These are phyloP conservation scores for Calamus simplicifolius DNA, from an alignment of 176 grass and related monocot genomes.

Conservation along the genomic window DNA sequence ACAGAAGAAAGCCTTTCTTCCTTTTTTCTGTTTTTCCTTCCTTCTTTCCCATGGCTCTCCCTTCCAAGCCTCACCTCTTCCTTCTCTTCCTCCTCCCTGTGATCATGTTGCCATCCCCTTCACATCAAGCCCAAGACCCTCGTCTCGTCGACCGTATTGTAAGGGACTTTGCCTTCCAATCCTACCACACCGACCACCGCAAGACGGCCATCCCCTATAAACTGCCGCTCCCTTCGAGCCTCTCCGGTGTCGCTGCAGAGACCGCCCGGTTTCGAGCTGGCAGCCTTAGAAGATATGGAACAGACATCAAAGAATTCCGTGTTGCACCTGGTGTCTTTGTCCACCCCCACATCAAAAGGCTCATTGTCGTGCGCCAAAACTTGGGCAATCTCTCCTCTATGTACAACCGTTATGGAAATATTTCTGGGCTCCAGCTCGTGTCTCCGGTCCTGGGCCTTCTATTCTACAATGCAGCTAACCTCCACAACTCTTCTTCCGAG, in stretches of 20 bases:
- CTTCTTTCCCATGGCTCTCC: slow-evolving; percentile 2
- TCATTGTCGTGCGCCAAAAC: slow-evolving; percentile 63
- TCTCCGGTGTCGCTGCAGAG: slow-evolving; percentile 36
- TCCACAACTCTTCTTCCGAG: slow-evolving; percentile 7
- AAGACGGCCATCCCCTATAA: slow-evolving; percentile 60
- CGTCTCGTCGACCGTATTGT: slow-evolving; percentile 61
- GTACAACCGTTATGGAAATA: slow-evolving; percentile 35
- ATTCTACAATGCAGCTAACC: slow-evolving; percentile 50
- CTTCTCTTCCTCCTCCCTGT: neutral
- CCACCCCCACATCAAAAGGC: slow-evolving; percentile 27
- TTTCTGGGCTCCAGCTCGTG: slow-evolving; percentile 37
- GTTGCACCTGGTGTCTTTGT: slow-evolving; percentile 51
- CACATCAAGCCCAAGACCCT: slow-evolving; percentile 25
- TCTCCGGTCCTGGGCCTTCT: slow-evolving; percentile 75
- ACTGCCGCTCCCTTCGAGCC: slow-evolving; percentile 40
- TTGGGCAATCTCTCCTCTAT: slow-evolving; percentile 63
- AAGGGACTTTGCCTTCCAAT: slow-evolving; percentile 43
- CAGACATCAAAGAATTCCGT: slow-evolving; percentile 42
- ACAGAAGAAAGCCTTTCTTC: neutral
- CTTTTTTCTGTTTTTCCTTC: neutral
- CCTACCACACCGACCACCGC: slow-evolving; percentile 40
- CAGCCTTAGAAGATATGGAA: slow-evolving; percentile 53
- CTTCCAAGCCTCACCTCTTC: neutral
- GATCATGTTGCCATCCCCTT: neutral
- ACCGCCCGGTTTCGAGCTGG: slow-evolving; percentile 55